phyloP scores from a whole-genome alignment of 345 rosid species.

The Melaleuca quinquenervia region DNA sequence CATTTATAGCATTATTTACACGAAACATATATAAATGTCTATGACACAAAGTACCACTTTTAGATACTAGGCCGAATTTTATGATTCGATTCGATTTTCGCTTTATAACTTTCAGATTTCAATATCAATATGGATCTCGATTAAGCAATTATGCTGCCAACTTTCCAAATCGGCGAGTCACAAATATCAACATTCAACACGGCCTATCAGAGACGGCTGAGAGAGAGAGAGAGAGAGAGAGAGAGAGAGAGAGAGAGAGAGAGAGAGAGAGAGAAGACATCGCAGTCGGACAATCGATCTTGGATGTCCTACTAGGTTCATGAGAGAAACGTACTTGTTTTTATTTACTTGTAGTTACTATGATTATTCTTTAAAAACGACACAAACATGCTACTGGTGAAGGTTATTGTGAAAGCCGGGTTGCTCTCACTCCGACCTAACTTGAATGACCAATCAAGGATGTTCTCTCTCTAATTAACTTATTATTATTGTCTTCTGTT shows the following conservation, averaged over 20 bases:
- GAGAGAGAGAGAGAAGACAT: background rate
- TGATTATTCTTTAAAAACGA: background rate
- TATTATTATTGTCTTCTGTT: background rate
- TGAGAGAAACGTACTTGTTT: background rate
- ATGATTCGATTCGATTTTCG: rapidly evolving
- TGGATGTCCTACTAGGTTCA: background rate
- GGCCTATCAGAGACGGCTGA: background rate
- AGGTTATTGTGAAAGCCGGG: background rate
- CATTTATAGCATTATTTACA: background rate
- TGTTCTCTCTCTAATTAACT: background rate
- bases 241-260: background rate
- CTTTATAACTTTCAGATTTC: background rate
- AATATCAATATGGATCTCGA: background rate
- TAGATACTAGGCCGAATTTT: background rate
- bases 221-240: too few relatives aligned
- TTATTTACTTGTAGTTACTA: background rate
- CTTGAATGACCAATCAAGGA: background rate
- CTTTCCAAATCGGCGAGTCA: background rate
- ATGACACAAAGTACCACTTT: background rate
- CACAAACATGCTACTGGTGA: background rate
- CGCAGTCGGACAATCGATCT: background rate
- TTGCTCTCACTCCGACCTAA: background rate
- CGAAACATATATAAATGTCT: background rate
- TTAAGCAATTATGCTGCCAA: background rate
- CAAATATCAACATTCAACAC: background rate